Percentiles rank a stretch among this genome's conserved stretches.
Conservation (phyloP, 495 filamentous ascomycete genomes). For the Penicillium maclennaniae region DNA sequence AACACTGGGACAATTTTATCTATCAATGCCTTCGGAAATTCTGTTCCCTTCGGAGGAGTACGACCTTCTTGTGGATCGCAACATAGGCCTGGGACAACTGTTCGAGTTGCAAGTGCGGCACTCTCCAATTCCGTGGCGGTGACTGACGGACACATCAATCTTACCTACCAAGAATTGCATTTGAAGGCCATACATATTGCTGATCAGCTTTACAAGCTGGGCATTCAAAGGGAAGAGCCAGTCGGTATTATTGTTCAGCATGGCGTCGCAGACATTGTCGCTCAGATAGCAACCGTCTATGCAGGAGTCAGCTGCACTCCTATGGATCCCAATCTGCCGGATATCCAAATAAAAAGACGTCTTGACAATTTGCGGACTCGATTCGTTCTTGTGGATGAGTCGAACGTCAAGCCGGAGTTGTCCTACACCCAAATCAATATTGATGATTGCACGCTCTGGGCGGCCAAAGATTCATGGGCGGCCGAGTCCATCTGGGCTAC, state of each 20-base stretch:
- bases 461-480: neutral
- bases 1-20: too few species aligned
- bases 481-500: neutral
- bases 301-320: conserved; percentile 22
- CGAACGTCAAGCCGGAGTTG: conserved; percentile 1
- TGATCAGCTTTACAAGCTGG: too few species aligned
- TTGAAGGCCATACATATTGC: too few species aligned
- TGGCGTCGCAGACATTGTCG: conserved; percentile 14
- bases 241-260: conserved; percentile 18
- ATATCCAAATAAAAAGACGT: conserved; percentile 7
- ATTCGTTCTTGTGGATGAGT: conserved; percentile 9
- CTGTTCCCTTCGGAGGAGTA: too few species aligned
- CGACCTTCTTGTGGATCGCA: too few species aligned
- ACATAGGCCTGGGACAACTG: too few species aligned
- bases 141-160: too few species aligned
- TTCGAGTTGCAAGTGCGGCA: too few species aligned
- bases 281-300: conserved; percentile 20
- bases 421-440: conserved; percentile 1
- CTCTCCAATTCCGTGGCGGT: too few species aligned
- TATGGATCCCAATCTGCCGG: conserved; percentile 17
- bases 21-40: too few species aligned
- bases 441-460: neutral
- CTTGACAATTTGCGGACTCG: conserved; percentile 1
- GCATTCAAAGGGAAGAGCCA: conserved; percentile 1
- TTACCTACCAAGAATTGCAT: too few species aligned